Evolutionary conservation across 805 yeast genomes (phyloP).

Genomic region (Torulaspora microellipsoides): DNA sequence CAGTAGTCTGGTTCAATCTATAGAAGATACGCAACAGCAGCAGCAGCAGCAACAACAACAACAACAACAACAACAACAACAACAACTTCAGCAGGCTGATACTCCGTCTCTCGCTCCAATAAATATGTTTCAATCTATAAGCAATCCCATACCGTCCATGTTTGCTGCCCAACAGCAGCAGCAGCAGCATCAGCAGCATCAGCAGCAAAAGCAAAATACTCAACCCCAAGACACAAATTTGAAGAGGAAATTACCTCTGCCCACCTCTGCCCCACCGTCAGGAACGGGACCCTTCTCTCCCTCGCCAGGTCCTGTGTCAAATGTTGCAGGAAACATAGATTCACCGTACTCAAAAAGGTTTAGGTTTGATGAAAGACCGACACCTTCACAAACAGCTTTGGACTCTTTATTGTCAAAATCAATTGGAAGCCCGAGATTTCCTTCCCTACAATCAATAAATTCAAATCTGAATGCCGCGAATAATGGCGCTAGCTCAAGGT

Average conservation of each 20-base stretch:
- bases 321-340: conserved; percentile 8
- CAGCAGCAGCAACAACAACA: conserved; percentile 4
- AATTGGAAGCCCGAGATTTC: conserved; percentile 20
- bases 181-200: conserved; percentile 2
- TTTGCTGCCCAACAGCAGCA: conserved; percentile 5
- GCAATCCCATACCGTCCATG: conserved; percentile 9
- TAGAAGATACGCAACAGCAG: conserved; percentile 16
- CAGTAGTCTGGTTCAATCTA: conserved; percentile 18
- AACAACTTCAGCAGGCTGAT: conserved; percentile 9
- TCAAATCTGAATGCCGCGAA: conserved; percentile 1
- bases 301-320: conserved; percentile 14
- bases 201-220: neutral
- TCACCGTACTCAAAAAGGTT: conserved; percentile 22
- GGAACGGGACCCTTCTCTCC: conserved; percentile 18
- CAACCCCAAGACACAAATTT: conserved; percentile 5
- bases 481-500: conserved; percentile 1
- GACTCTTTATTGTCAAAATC: conserved; percentile 30
- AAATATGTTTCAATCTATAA: conserved; percentile 13
- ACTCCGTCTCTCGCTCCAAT: conserved; percentile 18
- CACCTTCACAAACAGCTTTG: conserved; percentile 31
- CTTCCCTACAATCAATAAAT: conserved; percentile 5
- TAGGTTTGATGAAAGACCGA: conserved; percentile 25
- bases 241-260: conserved; percentile 12
- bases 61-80: conserved; percentile 1
- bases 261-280: conserved; percentile 8